Conservation (phyloP, 306 rosid species). For the Quercus variabilis region DNA sequence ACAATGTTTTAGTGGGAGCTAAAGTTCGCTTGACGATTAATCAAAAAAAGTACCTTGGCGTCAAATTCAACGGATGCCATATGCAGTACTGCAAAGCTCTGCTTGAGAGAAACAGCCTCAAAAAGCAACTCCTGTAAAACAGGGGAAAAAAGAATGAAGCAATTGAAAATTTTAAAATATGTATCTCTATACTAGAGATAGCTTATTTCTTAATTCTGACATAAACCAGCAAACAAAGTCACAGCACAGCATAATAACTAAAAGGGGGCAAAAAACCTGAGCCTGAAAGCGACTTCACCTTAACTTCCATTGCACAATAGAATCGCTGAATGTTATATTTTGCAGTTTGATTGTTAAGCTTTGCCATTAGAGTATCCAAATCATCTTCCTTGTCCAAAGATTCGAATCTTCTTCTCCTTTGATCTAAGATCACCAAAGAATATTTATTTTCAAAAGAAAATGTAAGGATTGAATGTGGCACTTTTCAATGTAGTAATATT, state of each 20-base stretch:
- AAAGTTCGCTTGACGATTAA: too few relatives aligned
- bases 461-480: not conserved
- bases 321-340: constrained; percentile 49
- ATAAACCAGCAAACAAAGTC: too few relatives aligned
- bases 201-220: too few relatives aligned
- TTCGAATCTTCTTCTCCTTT: constrained; percentile 51
- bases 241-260: too few relatives aligned
- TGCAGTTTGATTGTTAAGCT: constrained; percentile 63
- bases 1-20: too few relatives aligned
- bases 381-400: constrained; percentile 51
- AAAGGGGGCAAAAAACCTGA: too few relatives aligned
- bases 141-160: too few relatives aligned
- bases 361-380: constrained; percentile 47
- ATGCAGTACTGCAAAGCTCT: constrained; percentile 47
- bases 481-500: constrained; percentile 15
- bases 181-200: too few relatives aligned
- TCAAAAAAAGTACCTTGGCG: constrained; percentile 60
- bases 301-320: constrained; percentile 52
- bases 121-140: too few relatives aligned
- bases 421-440: constrained; percentile 47
- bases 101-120: constrained; percentile 42
- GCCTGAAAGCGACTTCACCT: constrained; percentile 78
- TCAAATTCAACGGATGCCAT: constrained; percentile 70
- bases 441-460: constrained; percentile 15
- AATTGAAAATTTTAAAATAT: too few relatives aligned